Base-by-base conservation (phyloP, 306 rosid species). In the Begonia peltatifolia region DNA sequence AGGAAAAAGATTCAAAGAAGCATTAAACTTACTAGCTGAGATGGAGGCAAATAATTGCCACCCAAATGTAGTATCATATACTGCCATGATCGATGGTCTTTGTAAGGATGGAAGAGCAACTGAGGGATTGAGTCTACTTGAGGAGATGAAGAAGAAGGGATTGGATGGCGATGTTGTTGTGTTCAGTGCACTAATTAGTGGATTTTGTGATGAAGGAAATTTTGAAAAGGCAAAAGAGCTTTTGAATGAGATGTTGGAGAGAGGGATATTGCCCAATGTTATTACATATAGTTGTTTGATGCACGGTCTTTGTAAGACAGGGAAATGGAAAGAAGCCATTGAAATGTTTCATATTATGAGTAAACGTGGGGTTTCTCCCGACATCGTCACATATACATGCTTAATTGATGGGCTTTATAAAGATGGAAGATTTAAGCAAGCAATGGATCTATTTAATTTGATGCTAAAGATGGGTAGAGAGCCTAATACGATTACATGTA, bases 341-440 rank as follows among this genome's bases (percentile, higher is more conserved):
- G 42, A 35, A 3, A 68, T 83, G 92, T 38, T 85, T 62, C 43
- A 74, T 41, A 83, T 63, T 47, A 90, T 90, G 97, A 64, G 51
- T 1, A 42, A 64, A 11, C 55, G 51, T 38, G 83, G 87, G 48
- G 52, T 83, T 57, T 57, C 1, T 54, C 85, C 80, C 8, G 92
- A 85, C 71, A 74, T 75, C 41, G 62, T 80, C 55, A 55, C 80
- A 14, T 85, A 78, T 60, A 83, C 94, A 1, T 56, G 70, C 62
- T 68, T 85, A 50, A 73, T 78, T 48, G 81, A 83, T 6, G 94
- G 95, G 44, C 95, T 90, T 62, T 83, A 73, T 80, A 83, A 80
- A 62, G 60, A 59, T 23, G 87, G 87, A 64, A 80, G 73, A 59
- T 69, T 59, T 9, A 67, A 60, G 1, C 73, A 77, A 41, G 95